Conservation (phyloP, 2,329 filamentous ascomycete species). For the Mollisiaceae sp. region DNA sequence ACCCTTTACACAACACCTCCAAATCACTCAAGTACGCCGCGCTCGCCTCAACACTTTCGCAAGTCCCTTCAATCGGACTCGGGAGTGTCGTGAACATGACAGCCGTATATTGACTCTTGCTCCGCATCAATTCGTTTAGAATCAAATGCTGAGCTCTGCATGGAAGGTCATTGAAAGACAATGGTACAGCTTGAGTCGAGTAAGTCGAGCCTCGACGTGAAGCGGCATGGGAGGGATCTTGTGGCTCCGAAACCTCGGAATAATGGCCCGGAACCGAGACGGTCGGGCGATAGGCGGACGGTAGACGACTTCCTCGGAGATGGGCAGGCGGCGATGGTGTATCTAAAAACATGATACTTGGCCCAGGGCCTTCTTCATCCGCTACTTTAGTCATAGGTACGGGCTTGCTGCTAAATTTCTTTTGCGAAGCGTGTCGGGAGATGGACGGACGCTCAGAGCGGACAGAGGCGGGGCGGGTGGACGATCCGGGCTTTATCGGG, state of each 20-base stretch:
- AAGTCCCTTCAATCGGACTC: slow-evolving; percentile 78
- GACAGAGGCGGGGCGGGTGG: slow-evolving; percentile 40
- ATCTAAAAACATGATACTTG: slow-evolving; percentile 77
- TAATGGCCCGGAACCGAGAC: slow-evolving; percentile 25
- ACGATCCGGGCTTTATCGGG: slow-evolving; percentile 3
- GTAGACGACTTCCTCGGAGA: slow-evolving; percentile 28
- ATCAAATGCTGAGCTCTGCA: slow-evolving; percentile 86
- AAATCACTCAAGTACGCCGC: slow-evolving; percentile 77
- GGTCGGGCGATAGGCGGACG: slow-evolving; percentile 37
- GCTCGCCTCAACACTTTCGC: slow-evolving; percentile 70
- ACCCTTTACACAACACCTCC: slow-evolving; percentile 76
- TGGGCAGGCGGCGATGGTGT: slow-evolving; percentile 39
- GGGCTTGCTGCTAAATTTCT: slow-evolving; percentile 74
- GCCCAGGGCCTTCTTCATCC: slow-evolving; percentile 66
- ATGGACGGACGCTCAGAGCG: slow-evolving; percentile 50
- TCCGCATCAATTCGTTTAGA: slow-evolving; percentile 80
- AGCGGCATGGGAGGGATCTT: slow-evolving; percentile 1
- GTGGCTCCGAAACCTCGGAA: slow-evolving; percentile 28
- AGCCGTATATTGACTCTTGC: slow-evolving; percentile 71
- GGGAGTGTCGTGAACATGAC: slow-evolving; percentile 85
- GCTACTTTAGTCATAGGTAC: slow-evolving; percentile 73
- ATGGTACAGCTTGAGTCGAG: slow-evolving; percentile 65
- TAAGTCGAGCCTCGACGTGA: slow-evolving; percentile 50
- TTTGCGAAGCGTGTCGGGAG: slow-evolving; percentile 59
- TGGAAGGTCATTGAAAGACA: slow-evolving; percentile 87